phyloP scores from a whole-genome alignment of 1,284 basidiomycete genomes.

The Wallemia hederae region DNA sequence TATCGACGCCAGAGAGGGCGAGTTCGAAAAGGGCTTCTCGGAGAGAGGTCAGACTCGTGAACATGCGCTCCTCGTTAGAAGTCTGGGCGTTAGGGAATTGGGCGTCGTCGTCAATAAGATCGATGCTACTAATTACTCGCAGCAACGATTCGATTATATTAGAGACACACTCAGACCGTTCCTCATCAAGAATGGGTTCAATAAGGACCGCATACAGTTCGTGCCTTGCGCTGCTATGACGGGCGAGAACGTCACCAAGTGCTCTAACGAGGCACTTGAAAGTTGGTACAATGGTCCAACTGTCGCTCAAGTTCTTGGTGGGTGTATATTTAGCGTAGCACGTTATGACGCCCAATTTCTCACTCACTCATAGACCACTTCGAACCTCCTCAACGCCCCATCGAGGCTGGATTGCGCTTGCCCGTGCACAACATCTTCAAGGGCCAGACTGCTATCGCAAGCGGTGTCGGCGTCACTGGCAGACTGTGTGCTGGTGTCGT shows the following conservation, averaged over 20 bases:
- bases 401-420: constrained; percentile 47
- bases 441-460: constrained; percentile 37
- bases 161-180: constrained; percentile 44
- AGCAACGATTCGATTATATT: constrained; percentile 60
- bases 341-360: neutral
- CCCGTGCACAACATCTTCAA: constrained; percentile 90
- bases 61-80: constrained; percentile 69
- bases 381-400: constrained; percentile 48
- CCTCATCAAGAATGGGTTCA: constrained; percentile 61
- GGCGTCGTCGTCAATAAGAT: constrained; percentile 86
- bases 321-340: constrained; percentile 3
- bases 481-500: constrained; percentile 61
- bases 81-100: constrained; percentile 76
- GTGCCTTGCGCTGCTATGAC: constrained; percentile 71
- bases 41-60: constrained; percentile 89
- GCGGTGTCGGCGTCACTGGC: constrained; percentile 55
- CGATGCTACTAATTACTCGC: constrained; percentile 57
- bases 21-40: constrained; percentile 87
- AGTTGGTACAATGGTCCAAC: constrained; percentile 68
- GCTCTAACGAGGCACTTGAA: constrained; percentile 16
- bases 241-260: constrained; percentile 48
- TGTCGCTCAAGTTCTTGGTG: constrained; percentile 54
- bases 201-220: constrained; percentile 43
- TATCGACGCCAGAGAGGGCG: constrained; percentile 62
- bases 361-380: constrained; percentile 29